Evolutionary conservation across 768 basidiomycete species (phyloP), one percentile per base, ranked within the genome.

Genomic region (Russula compacta): DNA sequence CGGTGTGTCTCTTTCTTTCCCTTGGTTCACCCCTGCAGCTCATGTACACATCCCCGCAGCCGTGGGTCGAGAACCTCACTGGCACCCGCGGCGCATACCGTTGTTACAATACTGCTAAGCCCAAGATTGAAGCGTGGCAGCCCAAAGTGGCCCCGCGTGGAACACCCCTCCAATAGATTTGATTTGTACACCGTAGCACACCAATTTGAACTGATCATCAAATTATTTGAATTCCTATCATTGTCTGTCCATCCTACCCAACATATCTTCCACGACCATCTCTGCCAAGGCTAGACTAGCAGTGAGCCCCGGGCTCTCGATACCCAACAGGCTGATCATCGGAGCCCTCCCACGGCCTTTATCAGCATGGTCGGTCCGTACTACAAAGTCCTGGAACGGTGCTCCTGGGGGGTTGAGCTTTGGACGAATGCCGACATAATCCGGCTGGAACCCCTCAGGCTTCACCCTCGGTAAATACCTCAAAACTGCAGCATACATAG

Each of bases 261-360:
- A 70, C 63, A 87, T 69, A 66, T 84, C 80, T 53, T 85, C 82
- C 8, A 86, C 86, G 0, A 97, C 85, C 69, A 79, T 73, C 73
- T 95, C 90, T 2, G 89, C 95, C 39, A 95, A 87, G 4, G 90
- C 93, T 66, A 98, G 79, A 67, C 83, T 82, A 10, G 88, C 82
- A 4, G 95, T 98, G 69, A 98, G 73, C 0, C 95, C 95, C 0
- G 95, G 95, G 64, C 87, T 91, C 70, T 97, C 93, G 63, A 98
- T 93, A 0, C 94, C 93, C 69, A 93, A 71, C 62, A 97, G 74
- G 70, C 84, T 93, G 66, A 98, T 79, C 84, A 98, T 86, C 2
- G 78, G 75, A 29, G 59, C 58, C 11, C 64, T 64, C 74, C 74
- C 48, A 58, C 66, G 40, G 66, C 68, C 53, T 53, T 63, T 38